These are phyloP conservation scores for Plenodomus lindquistii DNA, from an alignment of 2,329 filamentous ascomycete species.

Conservation along the genomic window DNA sequence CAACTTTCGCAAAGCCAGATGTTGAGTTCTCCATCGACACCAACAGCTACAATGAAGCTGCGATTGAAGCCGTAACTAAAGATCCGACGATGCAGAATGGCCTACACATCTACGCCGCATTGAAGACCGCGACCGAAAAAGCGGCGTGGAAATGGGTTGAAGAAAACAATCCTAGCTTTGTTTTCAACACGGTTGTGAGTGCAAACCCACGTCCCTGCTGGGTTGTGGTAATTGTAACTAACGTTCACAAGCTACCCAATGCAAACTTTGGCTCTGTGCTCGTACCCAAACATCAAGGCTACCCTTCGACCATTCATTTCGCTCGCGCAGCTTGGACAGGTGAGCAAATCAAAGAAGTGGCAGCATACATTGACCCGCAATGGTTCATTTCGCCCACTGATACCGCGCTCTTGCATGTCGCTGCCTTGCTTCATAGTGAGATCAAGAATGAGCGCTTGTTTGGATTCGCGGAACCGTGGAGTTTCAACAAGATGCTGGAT, in stretches of 20 bases:
- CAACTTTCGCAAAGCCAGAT: slow-evolving; percentile 39
- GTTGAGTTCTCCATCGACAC: slow-evolving; percentile 41
- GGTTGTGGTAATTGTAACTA: neutral
- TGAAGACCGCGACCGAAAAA: slow-evolving; percentile 54
- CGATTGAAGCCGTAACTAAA: slow-evolving; percentile 29
- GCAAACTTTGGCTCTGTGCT: slow-evolving; percentile 44
- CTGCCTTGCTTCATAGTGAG: slow-evolving; percentile 53
- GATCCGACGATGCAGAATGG: slow-evolving; percentile 21
- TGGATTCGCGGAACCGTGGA: slow-evolving; percentile 55
- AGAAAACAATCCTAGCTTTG: slow-evolving; percentile 50
- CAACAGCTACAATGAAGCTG: slow-evolving; percentile 45
- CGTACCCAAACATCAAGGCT: slow-evolving; percentile 38
- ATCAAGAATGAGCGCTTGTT: slow-evolving; percentile 58
- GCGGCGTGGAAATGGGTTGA: slow-evolving; percentile 53
- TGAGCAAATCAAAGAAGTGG: slow-evolving; percentile 38
- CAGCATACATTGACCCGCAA: slow-evolving; percentile 11
- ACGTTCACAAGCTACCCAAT: slow-evolving; percentile 33
- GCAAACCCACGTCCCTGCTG: fast-evolving
- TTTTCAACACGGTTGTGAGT: slow-evolving; percentile 46
- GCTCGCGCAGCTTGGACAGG: slow-evolving; percentile 24
- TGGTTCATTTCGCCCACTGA: slow-evolving; percentile 31
- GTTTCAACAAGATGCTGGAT: slow-evolving; percentile 50
- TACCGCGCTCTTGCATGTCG: slow-evolving; percentile 56
- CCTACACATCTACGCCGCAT: slow-evolving; percentile 49
- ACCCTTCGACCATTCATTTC: slow-evolving; percentile 35